Percentiles rank a stretch among this genome's conserved stretches.
Conservation (phyloP, 192 early-diverging fungal species). For the Coemansia sp. region DNA sequence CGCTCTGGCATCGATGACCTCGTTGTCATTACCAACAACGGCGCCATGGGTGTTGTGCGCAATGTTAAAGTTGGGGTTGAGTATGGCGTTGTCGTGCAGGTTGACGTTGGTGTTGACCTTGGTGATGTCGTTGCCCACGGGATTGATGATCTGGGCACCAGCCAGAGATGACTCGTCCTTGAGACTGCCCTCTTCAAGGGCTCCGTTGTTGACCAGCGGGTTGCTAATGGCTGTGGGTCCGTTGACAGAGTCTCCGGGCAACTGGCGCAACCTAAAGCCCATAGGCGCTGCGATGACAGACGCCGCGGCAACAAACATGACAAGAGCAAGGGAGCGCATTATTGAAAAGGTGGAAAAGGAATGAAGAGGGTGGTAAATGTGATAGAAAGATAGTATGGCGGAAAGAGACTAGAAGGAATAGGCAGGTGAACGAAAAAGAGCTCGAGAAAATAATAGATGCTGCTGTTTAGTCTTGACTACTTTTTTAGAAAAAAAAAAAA, state of each 20-base stretch:
- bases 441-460: too few relatives aligned
- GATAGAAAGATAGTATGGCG: background rate
- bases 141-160: constrained; percentile 33
- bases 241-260: constrained; percentile 28
- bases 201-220: constrained; percentile 38
- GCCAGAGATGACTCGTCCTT: constrained; percentile 19
- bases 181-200: constrained; percentile 27
- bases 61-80: constrained; percentile 33
- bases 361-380: background rate
- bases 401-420: background rate
- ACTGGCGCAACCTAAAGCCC: constrained; percentile 10
- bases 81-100: constrained; percentile 41
- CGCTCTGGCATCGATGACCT: constrained; percentile 11
- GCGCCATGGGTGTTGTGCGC: constrained; percentile 16
- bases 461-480: too few relatives aligned
- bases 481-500: background rate
- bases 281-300: constrained; percentile 16
- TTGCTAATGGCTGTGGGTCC: constrained; percentile 31
- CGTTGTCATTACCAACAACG: constrained; percentile 33
- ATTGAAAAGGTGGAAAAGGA: background rate
- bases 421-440: too few relatives aligned
- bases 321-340: constrained; percentile 37
- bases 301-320: constrained; percentile 22
- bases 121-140: constrained; percentile 23
- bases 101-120: constrained; percentile 24